Base-by-base conservation (phyloP, 2,329 filamentous ascomycete species). In the Pyricularia sp. region DNA sequence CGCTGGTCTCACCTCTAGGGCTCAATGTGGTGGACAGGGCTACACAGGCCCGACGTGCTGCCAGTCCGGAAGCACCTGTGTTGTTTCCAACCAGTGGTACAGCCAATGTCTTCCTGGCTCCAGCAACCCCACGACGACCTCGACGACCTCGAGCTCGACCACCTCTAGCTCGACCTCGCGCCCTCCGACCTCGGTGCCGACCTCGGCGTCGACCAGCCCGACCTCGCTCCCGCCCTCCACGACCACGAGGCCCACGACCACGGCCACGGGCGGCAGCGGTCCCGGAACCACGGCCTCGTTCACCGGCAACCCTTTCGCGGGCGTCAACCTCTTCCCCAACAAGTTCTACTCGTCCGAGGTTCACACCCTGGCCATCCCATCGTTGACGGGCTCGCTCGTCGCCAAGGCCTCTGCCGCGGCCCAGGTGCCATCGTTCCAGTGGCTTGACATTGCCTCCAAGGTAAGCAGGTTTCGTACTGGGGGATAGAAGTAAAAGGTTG, bases 111-210 rank as follows among this genome's bases (percentile, higher is more conserved):
- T 75, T 74, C 73, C 8, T 71, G 76, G 19, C 77, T 80, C 19
- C 78, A 82, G 65, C 71, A 79, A 24, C 74, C 75, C 68, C 78
- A 73, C 66, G 81, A 80, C 3, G 75, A 76, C 76, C 85, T 90
- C 76, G 90, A 89, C 88, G 88, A 91, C 72, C 90, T 91, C 62
- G 88, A 73, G 7, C 72, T 76, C 16, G 77, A 80, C 16, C 78
- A 82, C 65, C 2, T 40, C 33, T 8, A 40, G 33, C 71, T 79
- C 28, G 74, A 75, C 68, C 78, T 72, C 66, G 82, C 80, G 3
- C 75, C 75, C 76, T 85, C 90, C 76, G 91, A 89, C 75, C 79
- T 88, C 65, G 88, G 91, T 72, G 90, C 91, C 62, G 88, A 91
- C 75, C 79, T 88, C 65, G 88, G 91, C 72, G 90, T 91, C 62